Percentiles rank a stretch among this genome's conserved stretches.
These are phyloP conservation scores for Alternaria incomplexa DNA, from an alignment of 2,329 filamentous ascomycete species.

Conservation along the genomic window DNA sequence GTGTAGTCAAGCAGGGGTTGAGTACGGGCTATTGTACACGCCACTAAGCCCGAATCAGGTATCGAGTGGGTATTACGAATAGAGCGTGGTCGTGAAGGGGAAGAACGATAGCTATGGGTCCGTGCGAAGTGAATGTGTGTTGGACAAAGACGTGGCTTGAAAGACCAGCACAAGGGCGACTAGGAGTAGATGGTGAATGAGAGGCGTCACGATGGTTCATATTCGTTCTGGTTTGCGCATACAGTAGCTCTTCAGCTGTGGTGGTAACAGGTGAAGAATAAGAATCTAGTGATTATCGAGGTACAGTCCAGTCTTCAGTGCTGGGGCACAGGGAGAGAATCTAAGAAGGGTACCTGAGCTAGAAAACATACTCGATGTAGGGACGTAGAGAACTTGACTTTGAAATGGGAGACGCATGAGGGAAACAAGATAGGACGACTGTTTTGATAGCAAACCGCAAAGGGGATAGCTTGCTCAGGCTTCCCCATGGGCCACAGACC, in stretches of 20 bases:
- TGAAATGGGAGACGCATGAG: neutral
- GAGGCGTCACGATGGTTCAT: neutral
- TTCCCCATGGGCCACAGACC: neutral
- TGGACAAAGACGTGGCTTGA: constrained; percentile 5
- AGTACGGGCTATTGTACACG: neutral
- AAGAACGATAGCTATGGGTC: neutral
- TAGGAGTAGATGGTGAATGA: neutral
- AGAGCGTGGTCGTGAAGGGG: neutral
- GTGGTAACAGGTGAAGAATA: neutral
- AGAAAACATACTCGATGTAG: neutral
- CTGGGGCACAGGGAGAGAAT: neutral
- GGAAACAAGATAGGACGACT: neutral
- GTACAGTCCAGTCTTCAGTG: neutral
- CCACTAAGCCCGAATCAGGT: neutral
- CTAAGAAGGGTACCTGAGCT: no score
- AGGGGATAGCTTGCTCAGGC: neutral
- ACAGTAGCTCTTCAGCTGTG: neutral
- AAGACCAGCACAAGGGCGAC: neutral
- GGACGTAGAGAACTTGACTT: neutral
- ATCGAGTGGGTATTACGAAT: neutral
- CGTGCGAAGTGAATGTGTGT: neutral
- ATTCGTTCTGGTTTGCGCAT: neutral
- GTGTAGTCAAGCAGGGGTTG: neutral
- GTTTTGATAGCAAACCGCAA: neutral
- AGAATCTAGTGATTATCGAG: neutral